phyloP scores from a whole-genome alignment of 352 stramenopile genomes.

The Halophytophthora batemanensis region DNA sequence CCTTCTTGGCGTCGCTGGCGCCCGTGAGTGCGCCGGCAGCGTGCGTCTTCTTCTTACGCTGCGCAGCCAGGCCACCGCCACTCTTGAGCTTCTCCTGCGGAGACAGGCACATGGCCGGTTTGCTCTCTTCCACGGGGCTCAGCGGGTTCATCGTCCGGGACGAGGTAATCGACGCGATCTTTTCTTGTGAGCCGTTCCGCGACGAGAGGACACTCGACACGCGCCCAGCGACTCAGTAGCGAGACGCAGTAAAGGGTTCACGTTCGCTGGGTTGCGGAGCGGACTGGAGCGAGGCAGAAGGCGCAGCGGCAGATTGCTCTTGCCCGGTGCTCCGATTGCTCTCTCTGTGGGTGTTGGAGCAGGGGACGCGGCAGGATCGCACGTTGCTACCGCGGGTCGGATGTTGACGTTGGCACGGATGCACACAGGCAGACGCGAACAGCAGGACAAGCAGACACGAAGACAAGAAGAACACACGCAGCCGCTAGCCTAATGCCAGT shows the following conservation, averaged over 20 bases:
- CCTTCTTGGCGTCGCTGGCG: slow-evolving; percentile 28
- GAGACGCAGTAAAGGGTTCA: slow-evolving; percentile 8
- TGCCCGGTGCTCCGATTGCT: slow-evolving; percentile 1
- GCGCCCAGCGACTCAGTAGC: slow-evolving; percentile 1
- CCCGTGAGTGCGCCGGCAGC: slow-evolving; percentile 5
- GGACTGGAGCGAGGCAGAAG: too few relatives aligned
- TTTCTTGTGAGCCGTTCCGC: neutral
- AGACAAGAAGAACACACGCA: slow-evolving; percentile 14
- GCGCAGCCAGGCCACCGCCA: slow-evolving; percentile 17
- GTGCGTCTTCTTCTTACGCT: slow-evolving; percentile 45
- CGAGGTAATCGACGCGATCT: slow-evolving; percentile 15
- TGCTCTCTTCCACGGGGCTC: slow-evolving; percentile 40
- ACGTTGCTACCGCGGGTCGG: too few relatives aligned
- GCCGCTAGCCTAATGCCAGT: slow-evolving; percentile 31
- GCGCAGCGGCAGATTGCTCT: neutral
- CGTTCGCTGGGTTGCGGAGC: slow-evolving; percentile 6
- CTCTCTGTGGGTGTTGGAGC: too few relatives aligned
- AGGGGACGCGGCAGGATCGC: too few relatives aligned
- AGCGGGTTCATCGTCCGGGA: slow-evolving; percentile 21
- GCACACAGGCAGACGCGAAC: neutral
- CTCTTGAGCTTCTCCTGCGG: slow-evolving; percentile 66
- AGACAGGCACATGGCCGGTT: slow-evolving; percentile 60
- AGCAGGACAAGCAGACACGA: slow-evolving; percentile 3
- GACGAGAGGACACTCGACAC: neutral
- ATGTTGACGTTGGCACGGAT: too few relatives aligned